These are phyloP conservation scores for Pseudopyricularia javanii DNA, from an alignment of 2,329 filamentous ascomycete species.

Conservation along the genomic window DNA sequence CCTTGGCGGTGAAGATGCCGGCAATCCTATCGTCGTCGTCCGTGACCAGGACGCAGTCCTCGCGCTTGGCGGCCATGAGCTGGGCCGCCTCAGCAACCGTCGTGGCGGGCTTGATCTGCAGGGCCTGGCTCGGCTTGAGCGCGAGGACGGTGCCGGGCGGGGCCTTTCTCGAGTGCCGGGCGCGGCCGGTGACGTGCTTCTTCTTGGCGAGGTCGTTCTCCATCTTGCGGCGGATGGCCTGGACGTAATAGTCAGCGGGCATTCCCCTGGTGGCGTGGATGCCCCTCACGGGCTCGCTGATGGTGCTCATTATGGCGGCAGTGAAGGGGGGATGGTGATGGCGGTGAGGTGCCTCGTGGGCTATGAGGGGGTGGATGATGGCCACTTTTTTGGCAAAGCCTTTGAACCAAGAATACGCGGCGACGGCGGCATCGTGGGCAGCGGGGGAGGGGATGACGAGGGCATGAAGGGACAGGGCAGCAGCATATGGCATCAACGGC, in stretches of 20 bases:
- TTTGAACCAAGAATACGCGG: too few species aligned
- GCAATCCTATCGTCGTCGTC: slow-evolving; percentile 97
- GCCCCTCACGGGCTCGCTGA: neutral
- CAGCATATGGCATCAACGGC: neutral
- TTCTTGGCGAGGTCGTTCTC: slow-evolving; percentile 98
- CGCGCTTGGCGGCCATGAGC: slow-evolving; percentile 96
- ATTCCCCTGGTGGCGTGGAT: slow-evolving; percentile 5
- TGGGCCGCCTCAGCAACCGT: slow-evolving; percentile 94
- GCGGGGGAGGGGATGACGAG: neutral
- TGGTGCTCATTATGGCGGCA: neutral
- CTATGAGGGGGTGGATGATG: too few species aligned
- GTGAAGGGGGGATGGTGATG: neutral
- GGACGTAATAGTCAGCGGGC: slow-evolving; percentile 19
- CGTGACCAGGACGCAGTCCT: slow-evolving; percentile 94
- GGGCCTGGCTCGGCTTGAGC: slow-evolving; percentile 84
- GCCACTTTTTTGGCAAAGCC: too few species aligned
- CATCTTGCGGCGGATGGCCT: slow-evolving; percentile 96
- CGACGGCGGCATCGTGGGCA: too few species aligned
- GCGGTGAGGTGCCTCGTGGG: neutral
- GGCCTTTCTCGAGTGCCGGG: slow-evolving; percentile 80
- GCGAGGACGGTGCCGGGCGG: slow-evolving; percentile 93
- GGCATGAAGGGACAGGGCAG: neutral
- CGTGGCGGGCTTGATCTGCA: slow-evolving; percentile 93
- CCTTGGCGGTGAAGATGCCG: slow-evolving; percentile 98
- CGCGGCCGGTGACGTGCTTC: slow-evolving; percentile 66